Base-by-base conservation (phyloP, 257 asterid genomes). In the Capsicum baccatum region DNA sequence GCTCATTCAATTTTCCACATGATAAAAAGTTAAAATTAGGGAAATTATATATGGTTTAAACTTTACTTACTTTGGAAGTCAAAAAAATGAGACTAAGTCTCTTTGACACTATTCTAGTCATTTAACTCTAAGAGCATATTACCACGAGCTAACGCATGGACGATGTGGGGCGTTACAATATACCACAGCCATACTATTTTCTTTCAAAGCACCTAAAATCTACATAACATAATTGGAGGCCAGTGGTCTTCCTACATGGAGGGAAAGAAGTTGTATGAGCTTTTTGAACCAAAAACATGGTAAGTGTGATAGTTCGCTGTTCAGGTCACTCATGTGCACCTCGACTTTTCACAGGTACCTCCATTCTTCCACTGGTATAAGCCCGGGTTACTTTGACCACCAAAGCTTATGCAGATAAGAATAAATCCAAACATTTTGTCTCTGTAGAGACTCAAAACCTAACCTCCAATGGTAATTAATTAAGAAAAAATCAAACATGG, bases 171-270 rank as follows among this genome's bases (percentile, higher is more conserved):
- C 33, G 2, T 26, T 26, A 26, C 33, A 26, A 26, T 26, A 26
- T 71, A 71, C n/a, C 58, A 70, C 21, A 42, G 58, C 0, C 39
- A n/a, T 47, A n/a, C 58, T 44, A 44, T 71, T 71, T 70, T 47
- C 79, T 44, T 47, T 71, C 79, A 71, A 71, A 47, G 57, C 79
- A 47, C 39, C 79, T 9, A 47, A 71, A 44, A 71, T n/a, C 9
- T 8, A 19, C 16, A 70, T 9, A 17, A 11, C 57, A 71, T n/a
- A 5, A 39, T 17, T 71, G 39, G 10, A 71, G 35, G 37, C 37
- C 37, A 47, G 9, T 71, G 56, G 57, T 71, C 35, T n/a, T 47
- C 79, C 37, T 10, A 17, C 57, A 47, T 17, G 57, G 39, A 71
- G 57, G 58, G 79, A 71, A 71, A 1, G 37, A 16, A 71, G 57